Evolutionary conservation across 2,329 filamentous ascomycete genomes (phyloP).

Genomic region (Aspergillus niger): DNA sequence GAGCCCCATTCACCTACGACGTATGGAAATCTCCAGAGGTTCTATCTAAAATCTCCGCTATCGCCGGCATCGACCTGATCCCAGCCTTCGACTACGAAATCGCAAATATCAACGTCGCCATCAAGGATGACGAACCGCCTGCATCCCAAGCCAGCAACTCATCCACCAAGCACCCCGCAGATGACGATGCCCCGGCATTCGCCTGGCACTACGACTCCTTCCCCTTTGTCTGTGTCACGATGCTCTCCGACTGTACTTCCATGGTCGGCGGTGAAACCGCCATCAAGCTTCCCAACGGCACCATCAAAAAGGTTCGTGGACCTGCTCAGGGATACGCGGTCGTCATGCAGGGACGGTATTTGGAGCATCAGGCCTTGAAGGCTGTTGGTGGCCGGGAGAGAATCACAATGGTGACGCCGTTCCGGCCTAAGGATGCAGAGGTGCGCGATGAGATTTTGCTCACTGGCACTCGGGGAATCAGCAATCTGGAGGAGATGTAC

Average conservation of each 20-base stretch:
- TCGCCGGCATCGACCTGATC: constrained; percentile 61
- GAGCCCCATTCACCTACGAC: constrained; percentile 63
- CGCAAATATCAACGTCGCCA: constrained; percentile 59
- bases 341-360: constrained; percentile 7
- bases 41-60: constrained; percentile 56
- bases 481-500: constrained; percentile 58
- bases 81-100: constrained; percentile 61
- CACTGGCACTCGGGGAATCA: constrained; percentile 59
- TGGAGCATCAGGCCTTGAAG: constrained; percentile 4
- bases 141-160: too few species aligned
- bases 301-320: constrained; percentile 2
- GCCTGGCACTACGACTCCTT: constrained; percentile 54
- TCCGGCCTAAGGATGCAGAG: constrained; percentile 58
- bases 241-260: constrained; percentile 62
- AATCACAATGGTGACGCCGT: constrained; percentile 29
- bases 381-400: neutral
- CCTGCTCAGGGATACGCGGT: constrained; percentile 1
- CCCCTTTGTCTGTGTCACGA: constrained; percentile 66
- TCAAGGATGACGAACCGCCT: constrained; percentile 23
- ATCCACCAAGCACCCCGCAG: neutral
- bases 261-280: constrained; percentile 64
- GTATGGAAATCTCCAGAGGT: constrained; percentile 59
- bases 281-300: neutral
- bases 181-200: neutral
- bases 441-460: constrained; percentile 61